These are phyloP conservation scores for Leersia perrieri DNA, from an alignment of 176 grass and related monocot genomes.

Conservation along the genomic window DNA sequence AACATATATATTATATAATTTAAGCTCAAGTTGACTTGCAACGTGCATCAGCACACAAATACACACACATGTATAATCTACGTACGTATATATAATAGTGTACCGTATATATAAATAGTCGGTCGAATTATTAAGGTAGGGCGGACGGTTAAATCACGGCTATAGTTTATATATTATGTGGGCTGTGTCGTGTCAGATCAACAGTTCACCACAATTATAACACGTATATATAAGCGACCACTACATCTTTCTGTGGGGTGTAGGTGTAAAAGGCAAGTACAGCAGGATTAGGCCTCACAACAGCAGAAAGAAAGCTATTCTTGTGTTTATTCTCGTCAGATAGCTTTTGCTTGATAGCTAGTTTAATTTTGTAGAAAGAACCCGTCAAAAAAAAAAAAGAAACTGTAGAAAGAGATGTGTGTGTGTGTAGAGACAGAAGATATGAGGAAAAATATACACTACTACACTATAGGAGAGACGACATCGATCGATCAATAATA, in stretches of 20 bases:
- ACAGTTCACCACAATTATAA: not conserved
- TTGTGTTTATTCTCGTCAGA: not conserved
- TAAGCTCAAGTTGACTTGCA: conserved; percentile 26
- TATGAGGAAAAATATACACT: not conserved
- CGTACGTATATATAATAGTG: not conserved
- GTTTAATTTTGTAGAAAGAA: not conserved
- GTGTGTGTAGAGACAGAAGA: not conserved
- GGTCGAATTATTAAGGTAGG: not conserved
- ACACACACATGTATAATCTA: not conserved
- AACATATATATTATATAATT: not conserved
- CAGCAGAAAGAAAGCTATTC: not conserved
- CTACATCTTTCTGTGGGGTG: not conserved
- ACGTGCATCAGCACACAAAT: not conserved
- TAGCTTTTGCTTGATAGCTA: not conserved
- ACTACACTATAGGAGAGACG: not conserved
- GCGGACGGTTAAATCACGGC: not conserved
- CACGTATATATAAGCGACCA: not conserved
- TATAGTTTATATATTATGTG: not conserved
- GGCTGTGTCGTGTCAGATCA: conserved; percentile 12
- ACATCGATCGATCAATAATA: too few species aligned
- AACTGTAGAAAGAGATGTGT: not conserved
- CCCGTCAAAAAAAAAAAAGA: too few species aligned
- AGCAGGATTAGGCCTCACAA: conserved; percentile 18
- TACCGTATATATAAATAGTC: not conserved
- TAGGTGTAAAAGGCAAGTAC: conserved; percentile 16